Conservation (phyloP, 2,329 filamentous ascomycete genomes). For the Colletotrichum sp. region DNA sequence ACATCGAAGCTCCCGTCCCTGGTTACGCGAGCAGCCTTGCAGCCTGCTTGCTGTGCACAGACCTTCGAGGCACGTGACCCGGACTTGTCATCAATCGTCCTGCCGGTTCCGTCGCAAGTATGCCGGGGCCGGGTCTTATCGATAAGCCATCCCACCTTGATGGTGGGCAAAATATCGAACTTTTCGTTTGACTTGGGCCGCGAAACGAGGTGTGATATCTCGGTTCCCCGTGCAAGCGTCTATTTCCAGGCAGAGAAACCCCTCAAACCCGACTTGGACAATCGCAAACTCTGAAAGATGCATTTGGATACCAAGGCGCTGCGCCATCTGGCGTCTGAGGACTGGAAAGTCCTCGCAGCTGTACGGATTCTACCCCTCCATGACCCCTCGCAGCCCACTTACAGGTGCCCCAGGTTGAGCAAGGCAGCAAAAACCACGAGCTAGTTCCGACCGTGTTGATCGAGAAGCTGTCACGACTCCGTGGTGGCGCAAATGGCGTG, state of each 20-base stretch:
- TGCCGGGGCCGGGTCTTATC: conserved; percentile 24
- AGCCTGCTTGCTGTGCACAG: conserved; percentile 35
- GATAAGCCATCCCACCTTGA: conserved; percentile 29
- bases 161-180: conserved; percentile 12
- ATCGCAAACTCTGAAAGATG: conserved; percentile 59
- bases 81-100: not conserved
- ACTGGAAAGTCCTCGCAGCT: conserved; percentile 93
- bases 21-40: conserved; percentile 49
- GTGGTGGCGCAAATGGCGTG: conserved; percentile 78
- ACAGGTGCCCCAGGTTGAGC: conserved; percentile 73
- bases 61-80: not conserved
- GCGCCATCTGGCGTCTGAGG: conserved; percentile 89
- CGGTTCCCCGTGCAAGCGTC: not conserved
- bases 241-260: not conserved
- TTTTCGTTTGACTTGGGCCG: not conserved
- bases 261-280: not conserved
- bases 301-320: conserved; percentile 94
- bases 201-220: not conserved
- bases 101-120: not conserved
- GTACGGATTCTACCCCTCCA: conserved; percentile 57
- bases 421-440: conserved; percentile 95
- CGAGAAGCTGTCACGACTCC: conserved; percentile 79
- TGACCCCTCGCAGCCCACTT: conserved; percentile 35
- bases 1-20: conserved; percentile 31
- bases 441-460: conserved; percentile 92